Percentiles rank a stretch among this genome's conserved stretches.
Evolutionary conservation across 192 early-diverging fungal genomes (phyloP).

Genomic region (Pilobolus umbonatus): DNA sequence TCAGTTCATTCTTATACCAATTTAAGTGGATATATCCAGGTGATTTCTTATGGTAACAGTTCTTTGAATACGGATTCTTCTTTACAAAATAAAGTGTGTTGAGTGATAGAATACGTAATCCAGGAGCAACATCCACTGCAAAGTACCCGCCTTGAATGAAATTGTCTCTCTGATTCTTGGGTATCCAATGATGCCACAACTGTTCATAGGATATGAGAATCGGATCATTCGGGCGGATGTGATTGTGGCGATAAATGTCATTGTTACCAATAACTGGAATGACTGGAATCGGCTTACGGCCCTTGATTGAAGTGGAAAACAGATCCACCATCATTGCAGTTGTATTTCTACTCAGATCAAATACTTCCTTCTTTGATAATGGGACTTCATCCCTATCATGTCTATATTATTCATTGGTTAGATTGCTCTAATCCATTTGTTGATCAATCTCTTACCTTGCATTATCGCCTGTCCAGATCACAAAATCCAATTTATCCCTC

Average conservation of each 20-base stretch:
- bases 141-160: constrained; percentile 68
- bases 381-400: constrained; percentile 55
- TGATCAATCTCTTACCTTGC: constrained; percentile 45
- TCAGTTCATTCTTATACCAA: constrained; percentile 61
- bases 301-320: constrained; percentile 40
- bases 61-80: constrained; percentile 61
- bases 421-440: too few species aligned
- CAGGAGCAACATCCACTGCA: constrained; percentile 47
- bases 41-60: constrained; percentile 35
- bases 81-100: constrained; percentile 71
- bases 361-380: constrained; percentile 47
- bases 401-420: too few species aligned
- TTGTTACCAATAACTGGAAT: constrained; percentile 58
- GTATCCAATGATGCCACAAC: constrained; percentile 56
- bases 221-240: constrained; percentile 29
- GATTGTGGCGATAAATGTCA: constrained; percentile 64
- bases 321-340: constrained; percentile 31
- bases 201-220: neutral
- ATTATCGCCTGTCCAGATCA: constrained; percentile 76
- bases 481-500: constrained; percentile 59
- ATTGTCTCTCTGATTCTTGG: constrained; percentile 51
- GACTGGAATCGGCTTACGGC: constrained; percentile 24
- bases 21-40: constrained; percentile 47
- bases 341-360: constrained; percentile 40
- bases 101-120: constrained; percentile 50